Conservation (phyloP, 2,329 filamentous ascomycete genomes). For the Orbilia oligospora region DNA sequence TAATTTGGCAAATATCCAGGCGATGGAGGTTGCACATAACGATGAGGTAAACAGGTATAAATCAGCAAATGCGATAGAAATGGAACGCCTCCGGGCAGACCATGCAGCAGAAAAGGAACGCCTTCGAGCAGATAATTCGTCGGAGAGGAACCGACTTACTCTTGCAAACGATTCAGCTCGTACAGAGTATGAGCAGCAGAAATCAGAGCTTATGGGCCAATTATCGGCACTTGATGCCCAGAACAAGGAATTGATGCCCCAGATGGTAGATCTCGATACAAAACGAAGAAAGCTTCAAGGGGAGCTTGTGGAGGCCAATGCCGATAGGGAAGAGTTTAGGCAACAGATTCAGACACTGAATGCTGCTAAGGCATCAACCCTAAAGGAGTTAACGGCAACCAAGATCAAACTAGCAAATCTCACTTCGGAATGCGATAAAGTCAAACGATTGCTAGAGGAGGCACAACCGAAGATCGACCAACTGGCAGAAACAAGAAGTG, state of each 20-base stretch:
- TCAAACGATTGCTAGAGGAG: constrained; percentile 27
- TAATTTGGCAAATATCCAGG: constrained; percentile 34
- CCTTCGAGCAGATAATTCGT: constrained; percentile 7
- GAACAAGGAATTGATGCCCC: constrained; percentile 4
- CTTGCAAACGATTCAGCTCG: constrained; percentile 18
- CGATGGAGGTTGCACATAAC: constrained; percentile 27
- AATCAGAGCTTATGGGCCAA: constrained; percentile 20
- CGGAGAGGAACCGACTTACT: constrained; percentile 7
- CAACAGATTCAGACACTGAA: background rate
- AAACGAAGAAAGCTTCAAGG: constrained; percentile 5
- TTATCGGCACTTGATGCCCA: constrained; percentile 3
- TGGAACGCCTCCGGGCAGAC: background rate
- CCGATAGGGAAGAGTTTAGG: constrained; percentile 13
- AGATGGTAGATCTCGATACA: constrained; percentile 1
- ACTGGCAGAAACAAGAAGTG: constrained; percentile 16
- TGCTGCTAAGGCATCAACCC: background rate
- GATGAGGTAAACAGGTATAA: constrained; percentile 40
- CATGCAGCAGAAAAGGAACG: constrained; percentile 25
- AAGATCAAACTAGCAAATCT: constrained; percentile 31
- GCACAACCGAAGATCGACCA: constrained; percentile 11
- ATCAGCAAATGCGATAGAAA: constrained; percentile 13
- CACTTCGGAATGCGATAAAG: constrained; percentile 12
- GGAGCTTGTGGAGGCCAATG: constrained; percentile 13
- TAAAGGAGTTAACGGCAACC: constrained; percentile 18
- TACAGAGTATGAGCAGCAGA: constrained; percentile 33